These are phyloP conservation scores for Amaranthus palmeri DNA, from an alignment of 148 eudicot genomes.

Conservation along the genomic window DNA sequence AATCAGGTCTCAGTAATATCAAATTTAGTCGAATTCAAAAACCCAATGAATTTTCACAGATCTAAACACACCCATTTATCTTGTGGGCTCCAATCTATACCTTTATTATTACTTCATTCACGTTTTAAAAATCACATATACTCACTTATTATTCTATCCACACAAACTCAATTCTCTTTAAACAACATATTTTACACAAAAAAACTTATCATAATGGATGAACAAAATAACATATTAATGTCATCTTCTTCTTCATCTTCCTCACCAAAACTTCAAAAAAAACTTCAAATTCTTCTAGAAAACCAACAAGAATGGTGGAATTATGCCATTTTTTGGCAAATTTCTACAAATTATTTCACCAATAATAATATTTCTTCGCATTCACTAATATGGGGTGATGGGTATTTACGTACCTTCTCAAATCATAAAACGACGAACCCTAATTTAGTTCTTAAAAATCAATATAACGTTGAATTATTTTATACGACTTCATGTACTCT, in stretches of 20 bases:
- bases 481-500: constrained; percentile 46
- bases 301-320: constrained; percentile 54
- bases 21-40: too few relatives aligned
- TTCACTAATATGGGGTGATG: constrained; percentile 59
- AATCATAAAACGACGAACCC: constrained; percentile 19
- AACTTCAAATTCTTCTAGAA: constrained; percentile 44
- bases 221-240: background rate
- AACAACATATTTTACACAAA: background rate
- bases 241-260: constrained; percentile 25
- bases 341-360: constrained; percentile 12
- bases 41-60: too few relatives aligned
- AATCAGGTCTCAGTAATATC: too few relatives aligned
- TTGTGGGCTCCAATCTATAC: too few relatives aligned
- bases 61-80: too few relatives aligned
- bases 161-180: too few relatives aligned
- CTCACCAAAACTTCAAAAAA: constrained; percentile 20
- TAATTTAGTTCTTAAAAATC: constrained; percentile 12
- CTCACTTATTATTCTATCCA: too few relatives aligned
- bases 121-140: too few relatives aligned
- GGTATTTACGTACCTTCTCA: constrained; percentile 54
- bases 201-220: constrained; percentile 6
- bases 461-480: constrained; percentile 52
- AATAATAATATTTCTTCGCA: constrained; percentile 5
- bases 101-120: too few relatives aligned
- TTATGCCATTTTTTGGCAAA: constrained; percentile 80